Base-by-base conservation (phyloP, 2,329 filamentous ascomycete genomes). In the Metarhizium robertsii region DNA sequence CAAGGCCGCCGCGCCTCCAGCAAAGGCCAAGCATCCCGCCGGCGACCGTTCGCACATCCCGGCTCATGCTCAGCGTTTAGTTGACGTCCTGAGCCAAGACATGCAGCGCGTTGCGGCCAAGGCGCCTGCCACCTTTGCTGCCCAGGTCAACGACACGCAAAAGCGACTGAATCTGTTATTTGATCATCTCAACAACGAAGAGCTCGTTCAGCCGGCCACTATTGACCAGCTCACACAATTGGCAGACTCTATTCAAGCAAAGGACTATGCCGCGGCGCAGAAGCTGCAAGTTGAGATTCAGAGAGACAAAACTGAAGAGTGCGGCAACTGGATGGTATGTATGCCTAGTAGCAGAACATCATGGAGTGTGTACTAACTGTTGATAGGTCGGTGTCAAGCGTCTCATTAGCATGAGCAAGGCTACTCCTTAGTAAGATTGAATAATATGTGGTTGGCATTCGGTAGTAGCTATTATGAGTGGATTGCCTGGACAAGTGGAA, bases 151-250 rank as follows among this genome's bases (percentile, higher is more conserved):
- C 64, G 94, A 97, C 68, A 94, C 92, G 2, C 90, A 96, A 69
- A 96, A 96, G 74, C 85, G 94, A 32, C 79, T 99, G 57, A 89
- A 88, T 64, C 85, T 96, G 52, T 77, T 99, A n/a, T 97, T 96
- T 69, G 92, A 99, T 67, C 91, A 96, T 70, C 78, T 99, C 50
- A 99, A 97, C 79, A 97, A 97, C 62, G 88, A 92, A 66, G 92
- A 97, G 66, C 77, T 96, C 45, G 78, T 97, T 54, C 88, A 87
- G 73, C 82, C 88, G 2, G 86, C 88, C 65, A 96, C 88, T 0
- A 81, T 92, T 52, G 77, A 82, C 58, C 78, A 85, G 66, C 75
- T 92, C 63, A 76, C 78, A 8, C 75, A 84, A 63, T 73, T 91
- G 34, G 80, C 88, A 8, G 74, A 81, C 59, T 83, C 87, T 30